Conservation (phyloP, 768 basidiomycete genomes). For the Crassisporium funariophilum region DNA sequence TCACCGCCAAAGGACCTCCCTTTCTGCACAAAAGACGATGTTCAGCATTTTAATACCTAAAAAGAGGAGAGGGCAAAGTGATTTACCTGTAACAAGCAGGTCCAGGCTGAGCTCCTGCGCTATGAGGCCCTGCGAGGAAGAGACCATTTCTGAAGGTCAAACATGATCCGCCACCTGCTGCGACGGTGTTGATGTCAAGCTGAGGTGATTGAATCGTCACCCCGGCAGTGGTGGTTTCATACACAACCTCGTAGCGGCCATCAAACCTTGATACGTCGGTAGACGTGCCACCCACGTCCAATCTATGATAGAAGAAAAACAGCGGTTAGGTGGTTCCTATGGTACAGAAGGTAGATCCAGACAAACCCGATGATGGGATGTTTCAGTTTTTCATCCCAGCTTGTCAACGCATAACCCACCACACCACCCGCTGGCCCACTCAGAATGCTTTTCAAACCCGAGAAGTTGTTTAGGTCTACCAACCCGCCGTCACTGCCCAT, state of each 20-base stretch:
- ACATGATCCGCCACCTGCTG: conserved; percentile 92
- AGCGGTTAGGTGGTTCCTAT: neutral
- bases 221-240: conserved; percentile 94
- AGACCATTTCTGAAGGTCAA: conserved; percentile 88
- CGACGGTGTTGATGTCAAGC: conserved; percentile 94
- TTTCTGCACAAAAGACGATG: conserved; percentile 52
- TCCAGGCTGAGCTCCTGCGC: conserved; percentile 92
- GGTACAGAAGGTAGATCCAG: neutral
- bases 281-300: conserved; percentile 94
- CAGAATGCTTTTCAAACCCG: conserved; percentile 90
- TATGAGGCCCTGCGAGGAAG: conserved; percentile 89
- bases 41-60: neutral
- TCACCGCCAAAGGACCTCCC: conserved; percentile 89
- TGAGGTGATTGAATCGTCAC: conserved; percentile 92
- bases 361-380: conserved; percentile 84
- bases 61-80: neutral
- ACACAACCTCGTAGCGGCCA: conserved; percentile 89
- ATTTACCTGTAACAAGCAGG: conserved; percentile 86
- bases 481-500: conserved; percentile 95
- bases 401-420: conserved; percentile 91
- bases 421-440: conserved; percentile 96
- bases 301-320: conserved; percentile 37
- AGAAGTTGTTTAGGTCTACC: conserved; percentile 80
- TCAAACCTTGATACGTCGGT: conserved; percentile 95
- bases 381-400: conserved; percentile 76